Percentiles rank a stretch among this genome's conserved stretches.
phyloP scores from a whole-genome alignment of 352 stramenopile genomes.

The Thalassiosira sp. region DNA sequence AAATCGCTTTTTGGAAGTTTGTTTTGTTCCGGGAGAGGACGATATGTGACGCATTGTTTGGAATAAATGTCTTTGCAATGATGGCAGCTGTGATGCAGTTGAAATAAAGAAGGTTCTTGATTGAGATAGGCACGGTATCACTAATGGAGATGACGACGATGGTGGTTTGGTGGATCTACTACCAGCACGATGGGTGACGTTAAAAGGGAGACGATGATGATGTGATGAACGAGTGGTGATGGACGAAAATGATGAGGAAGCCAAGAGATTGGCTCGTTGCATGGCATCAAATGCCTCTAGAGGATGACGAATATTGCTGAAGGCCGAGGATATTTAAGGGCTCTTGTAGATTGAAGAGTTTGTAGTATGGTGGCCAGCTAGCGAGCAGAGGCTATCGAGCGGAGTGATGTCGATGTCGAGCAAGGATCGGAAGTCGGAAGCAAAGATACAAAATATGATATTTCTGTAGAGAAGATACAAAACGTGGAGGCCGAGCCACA shows the following conservation, averaged over 20 bases:
- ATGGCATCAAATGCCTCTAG: background rate
- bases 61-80: background rate
- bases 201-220: slow-evolving; percentile 1
- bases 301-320: no score
- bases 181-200: no score
- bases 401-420: no score
- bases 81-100: background rate
- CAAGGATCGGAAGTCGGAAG: no score
- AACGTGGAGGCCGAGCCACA: no score
- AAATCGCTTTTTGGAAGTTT: slow-evolving; percentile 8
- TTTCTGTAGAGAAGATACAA: no score
- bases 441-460: no score
- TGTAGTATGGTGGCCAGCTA: no score
- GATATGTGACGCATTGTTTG: slow-evolving; percentile 18
- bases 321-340: no score
- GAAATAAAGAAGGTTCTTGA: background rate
- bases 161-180: background rate
- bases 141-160: background rate
- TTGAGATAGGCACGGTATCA: background rate
- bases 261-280: slow-evolving; percentile 5
- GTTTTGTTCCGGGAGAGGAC: background rate
- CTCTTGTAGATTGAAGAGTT: no score
- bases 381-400: no score
- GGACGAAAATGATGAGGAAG: background rate
- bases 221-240: background rate